phyloP scores from a whole-genome alignment of 2,329 filamentous ascomycete species.

The Setomelanomma holmii region DNA sequence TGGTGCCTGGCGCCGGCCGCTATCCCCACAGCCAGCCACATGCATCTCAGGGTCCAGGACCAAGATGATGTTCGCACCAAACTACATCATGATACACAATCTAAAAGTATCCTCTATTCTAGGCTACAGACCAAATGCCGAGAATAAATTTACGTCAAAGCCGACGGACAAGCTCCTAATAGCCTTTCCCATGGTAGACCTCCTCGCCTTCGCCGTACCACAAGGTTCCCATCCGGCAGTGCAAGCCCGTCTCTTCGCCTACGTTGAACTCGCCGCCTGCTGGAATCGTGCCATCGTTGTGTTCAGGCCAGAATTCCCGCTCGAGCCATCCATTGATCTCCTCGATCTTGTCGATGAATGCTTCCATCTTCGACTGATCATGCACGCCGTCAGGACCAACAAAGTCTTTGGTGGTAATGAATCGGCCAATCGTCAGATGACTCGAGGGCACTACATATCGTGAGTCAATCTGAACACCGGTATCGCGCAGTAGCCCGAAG shows the following conservation, averaged over 20 bases:
- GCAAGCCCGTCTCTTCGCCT: conserved; percentile 83
- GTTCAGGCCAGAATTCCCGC: conserved; percentile 70
- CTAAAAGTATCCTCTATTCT: too few species aligned
- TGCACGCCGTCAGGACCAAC: conserved; percentile 50
- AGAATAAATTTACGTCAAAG: too few species aligned
- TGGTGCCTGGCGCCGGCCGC: too few species aligned
- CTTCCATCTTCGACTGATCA: conserved; percentile 63
- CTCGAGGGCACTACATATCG: conserved; percentile 89
- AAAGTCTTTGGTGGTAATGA: conserved; percentile 71
- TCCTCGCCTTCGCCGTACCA: conserved; percentile 80
- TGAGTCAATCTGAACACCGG: conserved; percentile 74
- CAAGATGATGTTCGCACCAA: too few species aligned
- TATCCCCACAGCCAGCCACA: too few species aligned
- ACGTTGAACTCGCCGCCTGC: conserved; percentile 78
- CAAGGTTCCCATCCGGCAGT: conserved; percentile 74
- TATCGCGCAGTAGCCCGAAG: conserved; percentile 65
- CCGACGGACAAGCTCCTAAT: too few species aligned
- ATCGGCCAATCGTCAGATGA: conserved; percentile 86
- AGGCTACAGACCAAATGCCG: too few species aligned
- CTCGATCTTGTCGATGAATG: conserved; percentile 75
- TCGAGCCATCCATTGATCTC: conserved; percentile 78
- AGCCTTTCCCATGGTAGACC: conserved; percentile 62
- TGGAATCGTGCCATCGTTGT: conserved; percentile 49
- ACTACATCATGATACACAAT: too few species aligned
- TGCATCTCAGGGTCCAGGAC: too few species aligned